Conservation (phyloP, 2,329 filamentous ascomycete species). For the Paraphaeosphaeria minitans region DNA sequence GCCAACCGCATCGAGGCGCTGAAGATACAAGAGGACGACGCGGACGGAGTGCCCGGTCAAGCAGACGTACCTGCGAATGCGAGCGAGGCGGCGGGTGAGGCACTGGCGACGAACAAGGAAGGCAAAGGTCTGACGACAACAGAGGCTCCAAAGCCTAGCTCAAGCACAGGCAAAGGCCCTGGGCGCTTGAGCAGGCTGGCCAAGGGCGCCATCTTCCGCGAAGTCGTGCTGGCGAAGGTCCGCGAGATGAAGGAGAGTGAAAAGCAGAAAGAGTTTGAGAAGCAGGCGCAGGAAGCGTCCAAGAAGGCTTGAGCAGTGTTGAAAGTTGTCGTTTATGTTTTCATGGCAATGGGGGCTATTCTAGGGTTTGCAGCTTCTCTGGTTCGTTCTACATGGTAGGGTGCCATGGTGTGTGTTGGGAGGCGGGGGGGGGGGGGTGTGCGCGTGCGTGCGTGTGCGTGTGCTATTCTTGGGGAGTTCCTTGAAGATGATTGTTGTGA, state of each 20-base stretch:
- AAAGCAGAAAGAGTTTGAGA: slow-evolving; percentile 71
- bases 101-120: slow-evolving; percentile 40
- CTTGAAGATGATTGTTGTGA: slow-evolving; percentile 16
- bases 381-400: slow-evolving; percentile 16
- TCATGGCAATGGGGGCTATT: background rate
- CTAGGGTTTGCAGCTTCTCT: slow-evolving; percentile 5
- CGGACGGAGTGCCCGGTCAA: slow-evolving; percentile 67
- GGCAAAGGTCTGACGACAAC: slow-evolving; percentile 38
- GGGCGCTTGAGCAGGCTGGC: slow-evolving; percentile 62
- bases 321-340: background rate
- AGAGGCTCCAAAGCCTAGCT: slow-evolving; percentile 22
- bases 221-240: slow-evolving; percentile 93
- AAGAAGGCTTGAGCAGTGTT: slow-evolving; percentile 27
- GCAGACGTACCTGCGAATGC: slow-evolving; percentile 67
- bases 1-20: slow-evolving; percentile 93
- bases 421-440: no score
- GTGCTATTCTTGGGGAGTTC: slow-evolving; percentile 26
- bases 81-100: slow-evolving; percentile 59
- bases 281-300: slow-evolving; percentile 52
- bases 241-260: slow-evolving; percentile 89
- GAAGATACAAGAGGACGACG: slow-evolving; percentile 90
- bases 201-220: slow-evolving; percentile 81
- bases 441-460: no score
- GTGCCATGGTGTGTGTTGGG: slow-evolving; percentile 42
- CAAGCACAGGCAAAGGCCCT: slow-evolving; percentile 47